Evolutionary conservation across 2,329 filamentous ascomycete species (phyloP), one percentile per base, ranked within the genome.

Genomic region (Pseudogymnoascus sp.): DNA sequence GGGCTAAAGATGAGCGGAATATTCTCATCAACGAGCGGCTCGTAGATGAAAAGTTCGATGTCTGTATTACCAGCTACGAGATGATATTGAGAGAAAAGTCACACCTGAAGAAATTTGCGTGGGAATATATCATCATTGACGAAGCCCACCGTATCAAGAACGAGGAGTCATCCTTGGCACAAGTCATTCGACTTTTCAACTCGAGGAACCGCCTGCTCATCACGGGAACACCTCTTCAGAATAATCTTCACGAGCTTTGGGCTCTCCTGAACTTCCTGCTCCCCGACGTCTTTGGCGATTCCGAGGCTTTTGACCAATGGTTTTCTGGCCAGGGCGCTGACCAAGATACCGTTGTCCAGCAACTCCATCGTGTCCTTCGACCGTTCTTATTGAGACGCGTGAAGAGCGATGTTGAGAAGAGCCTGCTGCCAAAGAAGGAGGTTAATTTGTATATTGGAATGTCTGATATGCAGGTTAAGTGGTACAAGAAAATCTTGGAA

Each of bases 101-200:
- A 1, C 91, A 96, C 69, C 77, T 99, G 68, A 96, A 95, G 79
- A 97, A 97, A 76, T 96, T 99, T 75, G 93, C 95, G 0, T 99
- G 95, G 95, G 93, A 99, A 75, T 99, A 99, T 77, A 99, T 99
- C 76, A 96, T 99, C 69, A 96, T 99, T 67, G 95, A 99, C 71
- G 95, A 99, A 78, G 88, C 95, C 1, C 95, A 99, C 76, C 91
- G 95, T 65, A 99, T 99, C 83, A 99, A 99, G 81, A 99, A 99
- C 76, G 95, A 99, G 74, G 92, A 97, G 75, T 99, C 95, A 0
- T 97, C 95, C 0, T 82, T 99, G 2, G 93, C 95, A 2, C 93
- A 97, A 72, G 96, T 97, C 68, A 96, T 99, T 68, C 91, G 95
- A 69, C 80, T 97, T 62, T 99, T 99, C 81, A 91, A 93, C 77